Base-by-base conservation (phyloP, 441 rosid genomes). In the Jatropha podagrica region DNA sequence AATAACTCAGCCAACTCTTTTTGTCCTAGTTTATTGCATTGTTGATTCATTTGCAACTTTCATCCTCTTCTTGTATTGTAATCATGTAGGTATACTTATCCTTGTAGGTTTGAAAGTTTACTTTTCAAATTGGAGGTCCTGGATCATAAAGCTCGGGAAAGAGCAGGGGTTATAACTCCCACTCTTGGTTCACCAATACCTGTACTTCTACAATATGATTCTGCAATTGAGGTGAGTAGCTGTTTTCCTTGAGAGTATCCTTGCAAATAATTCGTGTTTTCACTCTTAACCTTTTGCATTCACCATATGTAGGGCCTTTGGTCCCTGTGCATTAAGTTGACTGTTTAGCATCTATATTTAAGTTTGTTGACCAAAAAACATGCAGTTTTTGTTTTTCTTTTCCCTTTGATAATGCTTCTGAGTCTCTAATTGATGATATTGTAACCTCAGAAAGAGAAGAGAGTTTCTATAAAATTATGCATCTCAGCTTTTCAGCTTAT, bases 101-200 rank as follows among this genome's bases (percentile, higher is more conserved):
- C 58, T 62, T 74, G 72, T 85, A 95, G 99, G 88, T 82, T 96
- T 40, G 99, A 96, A 90, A 71, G 68, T 77, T 86, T 96, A 82
- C 61, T 94, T 65, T 96, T 90, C 84, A 94, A 90, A 83, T 83
- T 96, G 76, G 99, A 94, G 87, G 97, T 94, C 54, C 82, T 94
- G 89, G 99, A 96, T 90, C 99, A 94, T 82, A 96, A 92, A 81
- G 93, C 97, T 67, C 87, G 98, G 78, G 98, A 96, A 84, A 92
- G 96, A 88, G 97, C 98, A 68, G 97, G 98, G 74, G 84, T 92
- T 74, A 87, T 94, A 83, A 77, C 95, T 67, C 88, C 96, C 55
- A 88, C 97, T 49, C 91, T 92, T 85, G 96, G 92, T 74, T 86
- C 93, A 74, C 88, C 97, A 26, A 86, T 94, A 77, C 97, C 97